Percentiles rank a stretch among this genome's conserved stretches.
phyloP scores from a whole-genome alignment of 768 basidiomycete genomes.

The Leucocoprinus leucothites region DNA sequence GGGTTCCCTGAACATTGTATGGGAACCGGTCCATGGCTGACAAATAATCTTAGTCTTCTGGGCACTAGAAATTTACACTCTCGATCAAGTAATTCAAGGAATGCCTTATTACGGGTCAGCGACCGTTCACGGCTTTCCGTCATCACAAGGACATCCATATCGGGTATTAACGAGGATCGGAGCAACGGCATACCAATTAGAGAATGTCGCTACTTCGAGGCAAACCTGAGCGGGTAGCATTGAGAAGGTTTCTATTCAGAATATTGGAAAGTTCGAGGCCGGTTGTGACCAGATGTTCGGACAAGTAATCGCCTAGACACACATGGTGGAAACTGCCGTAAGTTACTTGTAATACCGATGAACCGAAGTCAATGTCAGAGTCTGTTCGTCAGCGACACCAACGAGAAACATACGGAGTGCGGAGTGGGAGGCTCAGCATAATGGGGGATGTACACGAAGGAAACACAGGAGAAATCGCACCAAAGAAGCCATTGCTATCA shows the following conservation, averaged over 20 bases:
- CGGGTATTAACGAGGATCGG: neutral
- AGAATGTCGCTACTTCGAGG: neutral
- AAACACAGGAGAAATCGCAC: too few species aligned
- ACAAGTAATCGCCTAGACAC: neutral
- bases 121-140: neutral
- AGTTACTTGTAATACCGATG: neutral
- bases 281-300: neutral
- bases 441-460: too few species aligned
- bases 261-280: neutral
- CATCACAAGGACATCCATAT: neutral
- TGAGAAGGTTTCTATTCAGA: neutral
- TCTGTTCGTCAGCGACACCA: too few species aligned
- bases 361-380: too few species aligned
- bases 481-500: too few species aligned
- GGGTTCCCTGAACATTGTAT: neutral
- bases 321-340: neutral
- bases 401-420: too few species aligned
- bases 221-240: neutral
- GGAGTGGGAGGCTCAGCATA: too few species aligned
- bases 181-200: neutral
- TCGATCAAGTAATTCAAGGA: neutral
- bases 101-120: neutral
- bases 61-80: neutral
- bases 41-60: neutral
- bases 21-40: neutral